Conservation (phyloP, 345 rosid genomes). For the Acer saccharum region DNA sequence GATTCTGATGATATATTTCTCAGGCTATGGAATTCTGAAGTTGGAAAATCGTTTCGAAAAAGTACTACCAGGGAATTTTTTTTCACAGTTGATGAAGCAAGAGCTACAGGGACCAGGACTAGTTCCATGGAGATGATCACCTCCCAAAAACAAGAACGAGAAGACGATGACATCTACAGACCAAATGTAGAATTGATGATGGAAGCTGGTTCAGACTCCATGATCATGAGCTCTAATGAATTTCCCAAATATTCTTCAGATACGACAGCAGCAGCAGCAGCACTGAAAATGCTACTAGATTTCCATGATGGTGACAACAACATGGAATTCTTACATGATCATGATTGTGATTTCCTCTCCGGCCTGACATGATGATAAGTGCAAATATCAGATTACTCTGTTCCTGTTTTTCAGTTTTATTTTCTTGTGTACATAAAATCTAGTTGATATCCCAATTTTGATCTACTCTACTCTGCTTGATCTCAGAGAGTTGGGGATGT, state of each 20-base stretch:
- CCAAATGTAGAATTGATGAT: slow-evolving; percentile 10
- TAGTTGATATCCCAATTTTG: not conserved
- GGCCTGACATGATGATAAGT: not conserved
- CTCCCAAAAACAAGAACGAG: slow-evolving; percentile 16
- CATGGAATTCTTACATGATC: slow-evolving; percentile 30
- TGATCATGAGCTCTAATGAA: slow-evolving; percentile 28
- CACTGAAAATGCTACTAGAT: slow-evolving; percentile 29
- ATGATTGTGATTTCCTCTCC: slow-evolving; percentile 20
- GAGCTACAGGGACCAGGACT: slow-evolving; percentile 1
- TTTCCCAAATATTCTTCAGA: slow-evolving; percentile 29
- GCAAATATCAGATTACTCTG: too few relatives aligned
- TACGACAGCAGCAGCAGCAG: slow-evolving; percentile 16
- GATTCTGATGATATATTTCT: slow-evolving; percentile 32
- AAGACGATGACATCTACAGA: slow-evolving; percentile 8
- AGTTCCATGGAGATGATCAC: slow-evolving; percentile 5
- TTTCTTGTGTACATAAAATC: too few relatives aligned
- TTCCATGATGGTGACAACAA: slow-evolving; percentile 21
- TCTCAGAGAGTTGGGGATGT: not conserved
- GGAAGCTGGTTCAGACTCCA: slow-evolving; percentile 26
- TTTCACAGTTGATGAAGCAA: not conserved
- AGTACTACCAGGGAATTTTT: slow-evolving; percentile 3
- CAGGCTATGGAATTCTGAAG: slow-evolving; percentile 37
- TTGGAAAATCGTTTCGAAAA: slow-evolving; percentile 35
- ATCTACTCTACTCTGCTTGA: not conserved
- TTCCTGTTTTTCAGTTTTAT: not conserved